Evolutionary conservation across 2,329 filamentous ascomycete species (phyloP).

Genomic region (Colletotrichum sp.): DNA sequence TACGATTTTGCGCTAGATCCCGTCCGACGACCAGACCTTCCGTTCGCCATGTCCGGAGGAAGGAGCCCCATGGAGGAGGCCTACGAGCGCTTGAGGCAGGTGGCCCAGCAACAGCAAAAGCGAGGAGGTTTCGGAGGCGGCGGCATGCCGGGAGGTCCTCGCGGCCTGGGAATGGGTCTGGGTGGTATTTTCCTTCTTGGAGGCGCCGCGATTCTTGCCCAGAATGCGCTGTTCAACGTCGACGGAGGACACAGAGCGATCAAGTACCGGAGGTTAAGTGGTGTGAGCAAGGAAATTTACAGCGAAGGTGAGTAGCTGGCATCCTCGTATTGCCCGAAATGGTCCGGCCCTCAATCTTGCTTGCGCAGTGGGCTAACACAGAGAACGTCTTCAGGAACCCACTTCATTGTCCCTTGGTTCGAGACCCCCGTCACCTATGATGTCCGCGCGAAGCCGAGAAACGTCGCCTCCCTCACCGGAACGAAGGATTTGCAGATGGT

Average conservation of each 20-base stretch:
- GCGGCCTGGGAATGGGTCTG: constrained; percentile 44
- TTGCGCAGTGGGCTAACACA: background rate
- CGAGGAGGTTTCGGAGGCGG: constrained; percentile 45
- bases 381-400: constrained; percentile 68
- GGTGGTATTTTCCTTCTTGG: constrained; percentile 48
- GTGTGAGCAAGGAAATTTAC: constrained; percentile 97
- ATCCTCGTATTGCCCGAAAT: background rate
- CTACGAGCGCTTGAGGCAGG: constrained; percentile 54
- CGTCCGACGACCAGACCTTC: background rate
- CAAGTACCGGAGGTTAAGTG: constrained; percentile 92
- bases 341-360: background rate
- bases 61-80: constrained; percentile 53
- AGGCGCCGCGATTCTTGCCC: constrained; percentile 56
- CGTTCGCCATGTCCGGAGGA: constrained; percentile 20
- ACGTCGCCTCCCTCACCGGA: constrained; percentile 94
- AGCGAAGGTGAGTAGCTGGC: constrained; percentile 71
- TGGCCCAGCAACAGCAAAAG: constrained; percentile 45
- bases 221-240: constrained; percentile 77
- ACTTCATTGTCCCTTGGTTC: constrained; percentile 94
- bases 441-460: constrained; percentile 95
- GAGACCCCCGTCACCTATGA: constrained; percentile 97
- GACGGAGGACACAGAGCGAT: constrained; percentile 99
- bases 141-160: constrained; percentile 40
- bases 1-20: background rate
- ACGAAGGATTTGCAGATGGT: constrained; percentile 99